These are phyloP conservation scores for Tylopilus microsporus DNA, from an alignment of 1,284 basidiomycete genomes.

Conservation along the genomic window DNA sequence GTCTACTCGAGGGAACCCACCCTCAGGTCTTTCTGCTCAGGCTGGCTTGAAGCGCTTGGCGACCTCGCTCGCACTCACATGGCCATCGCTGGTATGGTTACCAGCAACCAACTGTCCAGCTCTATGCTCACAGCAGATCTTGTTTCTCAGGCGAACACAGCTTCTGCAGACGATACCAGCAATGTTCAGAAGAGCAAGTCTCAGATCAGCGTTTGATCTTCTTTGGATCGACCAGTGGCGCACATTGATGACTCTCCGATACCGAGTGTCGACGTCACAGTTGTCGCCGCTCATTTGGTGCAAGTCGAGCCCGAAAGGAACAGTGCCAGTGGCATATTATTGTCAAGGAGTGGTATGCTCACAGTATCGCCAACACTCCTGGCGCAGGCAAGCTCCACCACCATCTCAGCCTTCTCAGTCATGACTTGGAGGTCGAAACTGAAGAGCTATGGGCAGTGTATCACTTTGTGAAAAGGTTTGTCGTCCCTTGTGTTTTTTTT, in stretches of 20 bases:
- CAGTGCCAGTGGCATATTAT: slow-evolving; percentile 88
- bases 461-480: slow-evolving; percentile 90
- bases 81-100: slow-evolving; percentile 76
- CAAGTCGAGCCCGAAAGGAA: slow-evolving; percentile 86
- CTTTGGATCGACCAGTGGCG: slow-evolving; percentile 50
- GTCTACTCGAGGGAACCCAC: slow-evolving; percentile 78
- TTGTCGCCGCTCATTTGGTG: slow-evolving; percentile 81
- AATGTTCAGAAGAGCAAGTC: no score
- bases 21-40: slow-evolving; percentile 66
- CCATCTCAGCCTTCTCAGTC: slow-evolving; percentile 82
- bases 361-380: slow-evolving; percentile 82
- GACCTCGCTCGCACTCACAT: slow-evolving; percentile 93
- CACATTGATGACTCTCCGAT: slow-evolving; percentile 63
- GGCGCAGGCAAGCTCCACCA: slow-evolving; percentile 70
- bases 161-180: no score
- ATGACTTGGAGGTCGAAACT: slow-evolving; percentile 59
- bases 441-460: slow-evolving; percentile 88
- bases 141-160: slow-evolving; percentile 24
- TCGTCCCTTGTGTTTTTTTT: slow-evolving; percentile 5
- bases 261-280: slow-evolving; percentile 79
- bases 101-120: slow-evolving; percentile 37
- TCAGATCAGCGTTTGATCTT: background rate
- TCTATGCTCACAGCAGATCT: slow-evolving; percentile 46
- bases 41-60: slow-evolving; percentile 92
- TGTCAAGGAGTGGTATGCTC: slow-evolving; percentile 89